A percentile compares a stretch with the other conserved stretches of the same genome.
phyloP scores from a whole-genome alignment of 2,329 filamentous ascomycete species.

The Xylaria sp. region DNA sequence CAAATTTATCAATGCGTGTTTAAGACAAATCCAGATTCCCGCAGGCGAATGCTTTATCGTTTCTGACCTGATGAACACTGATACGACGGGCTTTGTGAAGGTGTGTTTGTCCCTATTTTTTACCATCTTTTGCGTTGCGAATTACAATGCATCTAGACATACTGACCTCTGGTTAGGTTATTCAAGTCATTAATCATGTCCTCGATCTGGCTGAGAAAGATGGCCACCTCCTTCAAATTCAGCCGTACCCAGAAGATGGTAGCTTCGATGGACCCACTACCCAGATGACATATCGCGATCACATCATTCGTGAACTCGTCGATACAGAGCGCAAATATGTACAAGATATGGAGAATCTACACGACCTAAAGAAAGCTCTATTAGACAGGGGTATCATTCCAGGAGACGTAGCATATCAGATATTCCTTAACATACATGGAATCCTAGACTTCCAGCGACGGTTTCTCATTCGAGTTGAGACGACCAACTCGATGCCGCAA shows the following conservation, averaged over 20 bases:
- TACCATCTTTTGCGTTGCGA: not conserved
- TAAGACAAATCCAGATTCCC: slow-evolving; percentile 82
- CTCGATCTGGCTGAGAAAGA: slow-evolving; percentile 85
- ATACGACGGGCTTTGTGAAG: slow-evolving; percentile 98
- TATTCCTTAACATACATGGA: slow-evolving; percentile 95
- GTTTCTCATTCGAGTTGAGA: slow-evolving; percentile 95
- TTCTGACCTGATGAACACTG: slow-evolving; percentile 89
- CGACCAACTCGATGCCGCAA: slow-evolving; percentile 85
- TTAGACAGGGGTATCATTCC: slow-evolving; percentile 89
- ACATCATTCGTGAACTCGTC: slow-evolving; percentile 91
- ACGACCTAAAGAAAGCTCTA: slow-evolving; percentile 89
- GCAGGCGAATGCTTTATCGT: slow-evolving; percentile 90
- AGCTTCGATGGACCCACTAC: slow-evolving; percentile 66
- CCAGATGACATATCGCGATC: slow-evolving; percentile 80
- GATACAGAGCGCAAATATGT: slow-evolving; percentile 98
- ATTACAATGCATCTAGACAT: not conserved
- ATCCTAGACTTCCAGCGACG: slow-evolving; percentile 95
- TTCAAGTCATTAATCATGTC: slow-evolving; percentile 90
- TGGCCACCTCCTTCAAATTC: slow-evolving; percentile 74
- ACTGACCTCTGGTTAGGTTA: slow-evolving; percentile 67
- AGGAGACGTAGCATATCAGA: slow-evolving; percentile 90
- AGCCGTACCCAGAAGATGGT: slow-evolving; percentile 68
- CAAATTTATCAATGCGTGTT: slow-evolving; percentile 90
- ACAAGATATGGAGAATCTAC: slow-evolving; percentile 92
- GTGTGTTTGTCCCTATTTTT: slow-evolving; percentile 56